A percentile compares a stretch with the other conserved stretches of the same genome.
phyloP scores from a whole-genome alignment of 495 filamentous ascomycete genomes.

The Hypoxylon fuscum region DNA sequence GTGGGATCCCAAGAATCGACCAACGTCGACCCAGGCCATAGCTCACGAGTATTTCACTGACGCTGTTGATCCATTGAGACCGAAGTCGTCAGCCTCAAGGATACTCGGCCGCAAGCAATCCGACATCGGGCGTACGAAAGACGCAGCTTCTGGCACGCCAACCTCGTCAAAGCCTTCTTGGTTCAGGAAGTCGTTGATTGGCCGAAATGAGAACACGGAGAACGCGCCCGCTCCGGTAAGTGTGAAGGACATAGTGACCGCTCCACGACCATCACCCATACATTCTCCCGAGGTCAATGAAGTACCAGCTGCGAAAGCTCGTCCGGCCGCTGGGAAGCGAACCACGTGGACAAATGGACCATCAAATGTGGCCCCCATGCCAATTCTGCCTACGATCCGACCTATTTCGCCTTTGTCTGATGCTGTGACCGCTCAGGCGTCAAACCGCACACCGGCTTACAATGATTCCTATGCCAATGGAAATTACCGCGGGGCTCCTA shows the following conservation, averaged over 20 bases:
- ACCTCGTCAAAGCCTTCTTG: conserved; percentile 89
- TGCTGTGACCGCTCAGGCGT: conserved; percentile 88
- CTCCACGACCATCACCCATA: conserved; percentile 66
- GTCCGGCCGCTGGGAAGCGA: conserved; percentile 73
- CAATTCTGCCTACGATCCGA: conserved; percentile 93
- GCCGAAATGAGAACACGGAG: conserved; percentile 61
- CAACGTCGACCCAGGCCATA: conserved; percentile 93
- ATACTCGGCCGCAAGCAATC: conserved; percentile 89
- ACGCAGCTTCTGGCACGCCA: conserved; percentile 69
- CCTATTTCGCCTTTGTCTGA: conserved; percentile 94
- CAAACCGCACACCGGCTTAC: conserved; percentile 57
- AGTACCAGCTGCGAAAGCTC: conserved; percentile 61
- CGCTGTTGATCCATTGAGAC: conserved; percentile 89
- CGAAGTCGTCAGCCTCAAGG: conserved; percentile 88
- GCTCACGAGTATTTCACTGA: conserved; percentile 96
- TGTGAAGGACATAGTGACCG: conserved; percentile 39
- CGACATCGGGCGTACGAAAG: conserved; percentile 73
- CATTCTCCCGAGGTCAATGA: conserved; percentile 65
- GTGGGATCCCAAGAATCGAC: conserved; percentile 96
- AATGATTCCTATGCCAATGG: conserved; percentile 54
- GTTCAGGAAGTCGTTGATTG: conserved; percentile 93
- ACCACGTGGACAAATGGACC: conserved; percentile 85
- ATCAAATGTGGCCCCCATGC: conserved; percentile 91
- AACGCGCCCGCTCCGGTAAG: conserved; percentile 31
- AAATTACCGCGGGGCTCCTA: conserved; percentile 37